Conservation (phyloP, 2,329 filamentous ascomycete genomes). For the Penicillium paneum region DNA sequence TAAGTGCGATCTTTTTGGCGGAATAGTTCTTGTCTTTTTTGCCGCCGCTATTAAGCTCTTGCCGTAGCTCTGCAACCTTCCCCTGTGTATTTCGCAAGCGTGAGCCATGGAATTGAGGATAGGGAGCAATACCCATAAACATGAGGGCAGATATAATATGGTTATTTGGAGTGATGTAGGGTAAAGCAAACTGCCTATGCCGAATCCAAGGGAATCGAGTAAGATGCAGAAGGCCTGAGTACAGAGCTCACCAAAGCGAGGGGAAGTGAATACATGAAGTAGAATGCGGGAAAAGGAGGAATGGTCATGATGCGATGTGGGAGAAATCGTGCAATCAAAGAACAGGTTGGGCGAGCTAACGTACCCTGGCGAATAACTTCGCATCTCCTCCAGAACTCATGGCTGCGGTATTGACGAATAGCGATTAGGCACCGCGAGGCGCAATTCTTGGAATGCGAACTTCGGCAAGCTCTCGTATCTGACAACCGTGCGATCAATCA, state of each 20-base stretch:
- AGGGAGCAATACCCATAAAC: conserved; percentile 30
- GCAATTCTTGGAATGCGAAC: conserved; percentile 3
- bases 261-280: conserved; percentile 9
- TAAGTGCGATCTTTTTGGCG: conserved; percentile 94
- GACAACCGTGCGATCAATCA: conserved; percentile 17
- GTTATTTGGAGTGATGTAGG: background rate
- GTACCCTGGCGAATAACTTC: conserved; percentile 97
- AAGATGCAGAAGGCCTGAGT: conserved; percentile 3
- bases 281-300: conserved; percentile 19
- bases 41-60: conserved; percentile 86
- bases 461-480: conserved; percentile 7
- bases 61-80: conserved; percentile 95
- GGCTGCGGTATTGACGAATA: conserved; percentile 28
- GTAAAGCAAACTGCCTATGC: conserved; percentile 4
- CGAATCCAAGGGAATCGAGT: background rate
- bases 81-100: conserved; percentile 63
- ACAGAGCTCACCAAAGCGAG: conserved; percentile 7
- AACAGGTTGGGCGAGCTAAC: conserved; percentile 38
- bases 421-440: conserved; percentile 1
- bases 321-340: conserved; percentile 15
- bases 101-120: conserved; percentile 31
- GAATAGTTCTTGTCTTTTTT: conserved; percentile 98
- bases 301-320: background rate
- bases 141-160: conserved; percentile 18
- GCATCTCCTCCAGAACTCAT: conserved; percentile 84